phyloP scores from a whole-genome alignment of 495 filamentous ascomycete genomes.

The Aspergillus ellipticus region DNA sequence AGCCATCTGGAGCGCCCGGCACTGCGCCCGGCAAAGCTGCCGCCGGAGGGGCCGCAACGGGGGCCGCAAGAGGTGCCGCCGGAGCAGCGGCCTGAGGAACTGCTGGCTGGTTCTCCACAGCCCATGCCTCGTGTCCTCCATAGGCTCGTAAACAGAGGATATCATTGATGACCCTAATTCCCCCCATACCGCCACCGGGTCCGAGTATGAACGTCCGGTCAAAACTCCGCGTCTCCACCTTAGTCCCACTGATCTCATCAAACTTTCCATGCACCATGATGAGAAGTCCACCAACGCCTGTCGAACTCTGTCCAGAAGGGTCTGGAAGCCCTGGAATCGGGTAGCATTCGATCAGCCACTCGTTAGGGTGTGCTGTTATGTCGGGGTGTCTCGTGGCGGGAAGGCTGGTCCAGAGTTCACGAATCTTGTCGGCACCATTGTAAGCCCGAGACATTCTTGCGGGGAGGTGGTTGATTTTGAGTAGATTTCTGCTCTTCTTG shows the following conservation, averaged over 20 bases:
- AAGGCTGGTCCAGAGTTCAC: conserved; percentile 61
- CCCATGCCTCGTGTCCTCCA: conserved; percentile 59
- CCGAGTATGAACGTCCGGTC: conserved; percentile 81
- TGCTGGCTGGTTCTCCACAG: conserved; percentile 35
- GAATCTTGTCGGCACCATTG: conserved; percentile 62
- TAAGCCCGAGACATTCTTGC: conserved; percentile 62
- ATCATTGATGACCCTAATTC: conserved; percentile 77
- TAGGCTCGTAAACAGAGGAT: conserved; percentile 67
- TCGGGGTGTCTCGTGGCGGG: conserved; percentile 75
- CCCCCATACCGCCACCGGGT: conserved; percentile 58
- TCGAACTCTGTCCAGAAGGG: conserved; percentile 56
- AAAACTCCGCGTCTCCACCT: conserved; percentile 68
- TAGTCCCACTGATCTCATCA: conserved; percentile 60
- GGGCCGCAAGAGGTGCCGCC: conserved; percentile 3
- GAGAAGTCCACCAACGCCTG: conserved; percentile 71
- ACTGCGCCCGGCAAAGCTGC: conserved; percentile 21
- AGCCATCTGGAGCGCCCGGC: conserved; percentile 34
- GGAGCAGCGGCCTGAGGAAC: conserved; percentile 9
- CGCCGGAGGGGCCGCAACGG: conserved; percentile 10
- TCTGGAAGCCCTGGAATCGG: conserved; percentile 69
- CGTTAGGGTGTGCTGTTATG: conserved; percentile 52
- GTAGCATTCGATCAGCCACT: conserved; percentile 82
- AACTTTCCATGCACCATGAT: conserved; percentile 81
- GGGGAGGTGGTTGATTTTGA: conserved; percentile 57
- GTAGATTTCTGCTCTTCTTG: conserved; percentile 76